Percentiles rank a stretch among this genome's conserved stretches.
Evolutionary conservation across 106 monocot species (phyloP).

Genomic region (Apostasia ramifera): DNA sequence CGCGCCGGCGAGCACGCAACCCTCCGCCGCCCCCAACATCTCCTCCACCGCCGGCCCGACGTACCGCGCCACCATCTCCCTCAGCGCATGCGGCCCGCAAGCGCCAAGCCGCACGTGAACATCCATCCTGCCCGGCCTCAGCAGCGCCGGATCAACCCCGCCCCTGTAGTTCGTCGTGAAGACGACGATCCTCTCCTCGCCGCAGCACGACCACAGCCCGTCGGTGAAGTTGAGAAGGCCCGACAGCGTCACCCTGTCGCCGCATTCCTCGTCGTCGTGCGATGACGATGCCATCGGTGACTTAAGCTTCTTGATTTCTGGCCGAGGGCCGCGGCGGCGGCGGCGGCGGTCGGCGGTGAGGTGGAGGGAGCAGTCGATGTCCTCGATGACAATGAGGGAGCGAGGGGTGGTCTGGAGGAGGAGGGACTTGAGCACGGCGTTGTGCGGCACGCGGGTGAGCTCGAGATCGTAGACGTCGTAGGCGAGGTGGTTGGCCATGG

Average conservation of each 20-base stretch:
- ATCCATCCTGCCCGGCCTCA: conserved; percentile 61
- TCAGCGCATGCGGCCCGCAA: conserved; percentile 48
- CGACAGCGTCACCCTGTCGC: conserved; percentile 59
- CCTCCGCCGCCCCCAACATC: conserved; percentile 36
- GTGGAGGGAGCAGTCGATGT: conserved; percentile 84
- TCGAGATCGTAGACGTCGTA: conserved; percentile 71
- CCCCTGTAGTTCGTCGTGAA: conserved; percentile 81
- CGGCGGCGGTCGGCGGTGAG: conserved; percentile 46
- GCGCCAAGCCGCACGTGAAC: conserved; percentile 53
- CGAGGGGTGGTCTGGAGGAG: conserved; percentile 79
- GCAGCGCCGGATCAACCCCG: conserved; percentile 53
- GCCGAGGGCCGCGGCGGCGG: not conserved
- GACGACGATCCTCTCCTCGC: conserved; percentile 76
- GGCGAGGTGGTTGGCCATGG: conserved; percentile 73
- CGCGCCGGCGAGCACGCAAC: conserved; percentile 38
- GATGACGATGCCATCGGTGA: not conserved
- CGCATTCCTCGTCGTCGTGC: conserved; percentile 7
- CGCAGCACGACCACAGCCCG: conserved; percentile 92
- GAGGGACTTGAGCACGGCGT: conserved; percentile 59
- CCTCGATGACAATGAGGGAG: conserved; percentile 85
- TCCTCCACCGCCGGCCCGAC: conserved; percentile 25
- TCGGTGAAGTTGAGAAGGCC: conserved; percentile 86
- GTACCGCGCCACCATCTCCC: conserved; percentile 51
- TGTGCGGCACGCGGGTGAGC: conserved; percentile 40
- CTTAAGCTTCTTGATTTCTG: not conserved